These are phyloP conservation scores for Botryotinia narcissicola DNA, from an alignment of 2,329 filamentous ascomycete species.

Conservation along the genomic window DNA sequence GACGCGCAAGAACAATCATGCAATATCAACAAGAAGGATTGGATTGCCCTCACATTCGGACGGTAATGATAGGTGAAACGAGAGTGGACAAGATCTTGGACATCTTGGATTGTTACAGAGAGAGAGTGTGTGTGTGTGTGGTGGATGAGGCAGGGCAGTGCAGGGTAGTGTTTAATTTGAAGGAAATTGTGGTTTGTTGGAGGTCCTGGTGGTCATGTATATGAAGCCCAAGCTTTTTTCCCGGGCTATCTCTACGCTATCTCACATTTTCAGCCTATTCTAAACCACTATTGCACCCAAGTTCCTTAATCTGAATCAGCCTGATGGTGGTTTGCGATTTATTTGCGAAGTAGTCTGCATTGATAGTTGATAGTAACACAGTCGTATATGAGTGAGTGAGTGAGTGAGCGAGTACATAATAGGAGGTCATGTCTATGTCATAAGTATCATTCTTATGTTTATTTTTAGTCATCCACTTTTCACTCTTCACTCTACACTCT, in stretches of 20 bases:
- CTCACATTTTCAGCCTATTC: neutral
- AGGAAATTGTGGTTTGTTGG: neutral
- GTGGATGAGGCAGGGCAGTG: neutral
- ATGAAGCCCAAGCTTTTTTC: neutral
- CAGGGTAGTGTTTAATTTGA: neutral
- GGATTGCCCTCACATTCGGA: neutral
- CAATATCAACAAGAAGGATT: neutral
- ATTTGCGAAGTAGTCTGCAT: neutral
- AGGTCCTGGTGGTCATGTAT: neutral
- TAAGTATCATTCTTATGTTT: neutral
- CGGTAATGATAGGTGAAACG: neutral
- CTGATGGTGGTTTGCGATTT: neutral
- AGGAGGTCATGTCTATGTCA: neutral
- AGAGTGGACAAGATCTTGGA: constrained; percentile 1
- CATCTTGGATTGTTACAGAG: constrained; percentile 1
- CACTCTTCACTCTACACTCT: neutral
- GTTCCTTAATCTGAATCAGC: constrained; percentile 1
- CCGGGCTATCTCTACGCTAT: neutral
- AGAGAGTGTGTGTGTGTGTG: neutral
- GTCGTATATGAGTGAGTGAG: neutral
- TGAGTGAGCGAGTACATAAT: neutral
- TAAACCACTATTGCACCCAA: neutral
- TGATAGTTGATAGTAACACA: neutral
- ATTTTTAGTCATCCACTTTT: neutral
- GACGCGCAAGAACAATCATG: neutral